Conservation (phyloP, 2,329 filamentous ascomycete genomes). For the Trichoderma sp. region DNA sequence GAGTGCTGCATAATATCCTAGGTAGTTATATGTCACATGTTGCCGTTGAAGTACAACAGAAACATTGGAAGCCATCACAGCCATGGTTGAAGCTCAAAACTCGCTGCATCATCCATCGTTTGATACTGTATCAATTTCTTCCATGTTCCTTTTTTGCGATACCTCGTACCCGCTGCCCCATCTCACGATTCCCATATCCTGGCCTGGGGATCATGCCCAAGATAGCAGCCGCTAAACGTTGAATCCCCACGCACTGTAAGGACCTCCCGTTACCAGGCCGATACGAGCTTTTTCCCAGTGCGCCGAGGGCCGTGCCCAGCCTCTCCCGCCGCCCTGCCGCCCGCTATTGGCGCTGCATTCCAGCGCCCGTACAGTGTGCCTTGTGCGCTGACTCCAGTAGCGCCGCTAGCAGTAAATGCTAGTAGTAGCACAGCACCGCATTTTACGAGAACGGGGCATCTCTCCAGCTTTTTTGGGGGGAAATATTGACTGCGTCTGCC, state of each 20-base stretch:
- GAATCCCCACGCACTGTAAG: background rate
- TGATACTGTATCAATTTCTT: background rate
- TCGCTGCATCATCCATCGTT: background rate
- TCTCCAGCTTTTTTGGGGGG: background rate
- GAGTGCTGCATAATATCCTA: too few relatives aligned
- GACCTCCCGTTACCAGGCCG: background rate
- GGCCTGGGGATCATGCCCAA: background rate
- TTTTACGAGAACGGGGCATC: background rate
- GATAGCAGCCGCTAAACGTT: background rate
- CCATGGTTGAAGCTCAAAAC: too few relatives aligned
- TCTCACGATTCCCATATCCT: background rate
- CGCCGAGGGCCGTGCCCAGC: constrained; percentile 3
- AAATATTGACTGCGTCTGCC: background rate
- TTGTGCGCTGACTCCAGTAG: background rate
- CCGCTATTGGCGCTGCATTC: constrained; percentile 15
- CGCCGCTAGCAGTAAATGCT: background rate
- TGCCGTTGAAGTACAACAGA: background rate
- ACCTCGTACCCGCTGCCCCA: background rate
- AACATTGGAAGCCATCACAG: background rate
- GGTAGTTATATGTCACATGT: background rate
- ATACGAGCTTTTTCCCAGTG: constrained; percentile 17
- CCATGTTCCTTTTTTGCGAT: rapidly evolving
- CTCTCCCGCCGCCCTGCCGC: constrained; percentile 16
- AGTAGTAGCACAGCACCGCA: background rate
- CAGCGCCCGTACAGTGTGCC: constrained; percentile 13